Evolutionary conservation across 768 basidiomycete genomes (phyloP).

Genomic region (Tulasnella sp.): DNA sequence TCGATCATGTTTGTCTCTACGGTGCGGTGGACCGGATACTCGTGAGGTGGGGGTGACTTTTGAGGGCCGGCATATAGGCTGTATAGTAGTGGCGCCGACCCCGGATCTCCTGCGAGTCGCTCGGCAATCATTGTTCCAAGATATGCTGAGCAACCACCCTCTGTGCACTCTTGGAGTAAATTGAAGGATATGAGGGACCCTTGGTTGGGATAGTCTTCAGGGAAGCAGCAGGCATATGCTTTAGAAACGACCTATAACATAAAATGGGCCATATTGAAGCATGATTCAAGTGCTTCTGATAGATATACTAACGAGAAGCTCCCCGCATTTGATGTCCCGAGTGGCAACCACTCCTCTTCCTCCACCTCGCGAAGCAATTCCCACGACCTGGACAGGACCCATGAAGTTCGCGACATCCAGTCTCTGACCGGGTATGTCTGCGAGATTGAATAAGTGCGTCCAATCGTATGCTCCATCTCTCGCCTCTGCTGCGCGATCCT

Average conservation of each 20-base stretch:
- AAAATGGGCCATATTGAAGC: not conserved
- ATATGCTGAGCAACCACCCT: constrained; percentile 12
- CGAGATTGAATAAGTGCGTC: constrained; percentile 20
- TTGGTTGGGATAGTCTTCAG: constrained; percentile 15
- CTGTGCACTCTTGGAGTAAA: constrained; percentile 8
- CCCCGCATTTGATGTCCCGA: constrained; percentile 22
- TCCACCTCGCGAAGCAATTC: constrained; percentile 20
- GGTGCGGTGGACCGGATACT: constrained; percentile 17
- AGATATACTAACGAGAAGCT: constrained; percentile 23
- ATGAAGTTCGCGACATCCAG: constrained; percentile 24
- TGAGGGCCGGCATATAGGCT: constrained; percentile 25
- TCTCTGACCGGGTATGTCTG: constrained; percentile 10
- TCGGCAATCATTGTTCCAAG: constrained; percentile 5
- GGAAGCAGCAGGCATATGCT: constrained; percentile 23
- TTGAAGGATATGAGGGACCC: constrained; percentile 9
- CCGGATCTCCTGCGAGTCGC: constrained; percentile 23
- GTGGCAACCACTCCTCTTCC: constrained; percentile 25
- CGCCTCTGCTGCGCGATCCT: constrained; percentile 21
- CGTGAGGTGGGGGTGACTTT: constrained; percentile 19
- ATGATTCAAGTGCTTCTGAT: not conserved
- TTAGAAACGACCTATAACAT: constrained; percentile 22
- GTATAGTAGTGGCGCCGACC: constrained; percentile 19
- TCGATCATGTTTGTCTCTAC: not conserved
- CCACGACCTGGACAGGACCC: constrained; percentile 21
- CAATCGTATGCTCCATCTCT: constrained; percentile 24